A percentile compares a stretch with the other conserved stretches of the same genome.
phyloP scores from a whole-genome alignment of 2,329 filamentous ascomycete genomes.

The Pseudocercospora crystallina region DNA sequence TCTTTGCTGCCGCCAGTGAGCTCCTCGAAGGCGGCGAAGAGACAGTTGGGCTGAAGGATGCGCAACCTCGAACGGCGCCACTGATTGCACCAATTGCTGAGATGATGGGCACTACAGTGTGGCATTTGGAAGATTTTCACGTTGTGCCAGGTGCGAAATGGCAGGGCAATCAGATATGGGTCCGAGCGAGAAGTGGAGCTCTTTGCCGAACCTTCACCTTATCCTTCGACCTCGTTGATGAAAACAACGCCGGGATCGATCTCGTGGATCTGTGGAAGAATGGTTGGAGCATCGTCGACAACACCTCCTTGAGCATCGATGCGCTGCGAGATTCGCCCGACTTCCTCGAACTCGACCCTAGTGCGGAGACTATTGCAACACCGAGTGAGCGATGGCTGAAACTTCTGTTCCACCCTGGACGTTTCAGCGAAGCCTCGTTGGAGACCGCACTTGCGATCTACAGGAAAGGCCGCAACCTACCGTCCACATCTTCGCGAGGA shows the following conservation, averaged over 20 bases:
- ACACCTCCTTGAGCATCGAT: slow-evolving; percentile 43
- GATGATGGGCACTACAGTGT: slow-evolving; percentile 52
- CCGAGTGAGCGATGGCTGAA: slow-evolving; percentile 76
- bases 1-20: slow-evolving; percentile 68
- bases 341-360: slow-evolving; percentile 35
- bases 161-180: slow-evolving; percentile 46
- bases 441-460: slow-evolving; percentile 84
- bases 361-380: slow-evolving; percentile 26
- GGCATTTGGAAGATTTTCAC: slow-evolving; percentile 51
- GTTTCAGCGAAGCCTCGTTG: slow-evolving; percentile 75
- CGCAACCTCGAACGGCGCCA: slow-evolving; percentile 57
- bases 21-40: slow-evolving; percentile 8
- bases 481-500: slow-evolving; percentile 36
- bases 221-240: slow-evolving; percentile 67
- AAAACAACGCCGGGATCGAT: slow-evolving; percentile 48
- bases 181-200: slow-evolving; percentile 56
- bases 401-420: slow-evolving; percentile 77
- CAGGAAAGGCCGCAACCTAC: slow-evolving; percentile 59
- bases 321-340: slow-evolving; percentile 39
- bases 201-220: slow-evolving; percentile 67
- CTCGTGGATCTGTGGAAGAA: slow-evolving; percentile 68
- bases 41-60: slow-evolving; percentile 18
- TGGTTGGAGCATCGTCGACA: slow-evolving; percentile 48
- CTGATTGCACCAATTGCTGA: slow-evolving; percentile 63
- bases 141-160: slow-evolving; percentile 41